Percentiles rank a stretch among this genome's conserved stretches.
Evolutionary conservation across 148 eudicot species (phyloP).

Genomic region (Camellia granthamiana): DNA sequence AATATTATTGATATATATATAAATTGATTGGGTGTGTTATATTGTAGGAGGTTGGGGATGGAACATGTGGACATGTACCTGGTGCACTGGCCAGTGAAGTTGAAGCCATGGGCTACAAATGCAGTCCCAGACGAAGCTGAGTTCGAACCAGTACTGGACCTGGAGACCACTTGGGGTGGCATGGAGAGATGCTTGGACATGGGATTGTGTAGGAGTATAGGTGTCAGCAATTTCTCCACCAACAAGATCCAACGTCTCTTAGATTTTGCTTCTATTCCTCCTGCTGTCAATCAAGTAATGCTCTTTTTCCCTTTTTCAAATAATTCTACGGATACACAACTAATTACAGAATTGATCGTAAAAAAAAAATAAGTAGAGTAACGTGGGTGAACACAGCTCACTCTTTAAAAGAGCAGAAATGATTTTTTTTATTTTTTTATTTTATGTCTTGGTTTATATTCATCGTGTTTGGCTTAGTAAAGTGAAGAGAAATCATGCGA

Average conservation of each 20-base stretch:
- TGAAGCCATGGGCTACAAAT: slow-evolving; percentile 45
- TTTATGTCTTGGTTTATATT: too few relatives aligned
- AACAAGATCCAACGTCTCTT: slow-evolving; percentile 40
- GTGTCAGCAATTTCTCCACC: slow-evolving; percentile 63
- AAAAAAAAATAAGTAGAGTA: too few relatives aligned
- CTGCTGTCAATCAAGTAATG: slow-evolving; percentile 60
- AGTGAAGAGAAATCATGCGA: too few relatives aligned
- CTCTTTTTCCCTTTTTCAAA: too few relatives aligned
- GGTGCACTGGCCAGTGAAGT: slow-evolving; percentile 63
- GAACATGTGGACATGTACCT: slow-evolving; percentile 60
- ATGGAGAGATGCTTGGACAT: slow-evolving; percentile 58
- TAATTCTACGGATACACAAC: too few relatives aligned
- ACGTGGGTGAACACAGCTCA: too few relatives aligned
- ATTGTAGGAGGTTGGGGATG: slow-evolving; percentile 44
- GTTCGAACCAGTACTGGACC: slow-evolving; percentile 37
- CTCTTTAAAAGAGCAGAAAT: too few relatives aligned
- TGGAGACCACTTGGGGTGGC: slow-evolving; percentile 52
- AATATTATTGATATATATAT: too few relatives aligned
- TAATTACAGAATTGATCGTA: too few relatives aligned
- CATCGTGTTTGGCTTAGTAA: too few relatives aligned
- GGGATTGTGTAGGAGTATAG: slow-evolving; percentile 57
- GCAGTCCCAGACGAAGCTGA: slow-evolving; percentile 58
- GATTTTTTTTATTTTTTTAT: too few relatives aligned
- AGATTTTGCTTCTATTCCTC: slow-evolving; percentile 41
- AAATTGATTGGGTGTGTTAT: background rate